These are phyloP conservation scores for Parietichytrium sp. DNA, from an alignment of 108 stramenopile genomes.

Conservation along the genomic window DNA sequence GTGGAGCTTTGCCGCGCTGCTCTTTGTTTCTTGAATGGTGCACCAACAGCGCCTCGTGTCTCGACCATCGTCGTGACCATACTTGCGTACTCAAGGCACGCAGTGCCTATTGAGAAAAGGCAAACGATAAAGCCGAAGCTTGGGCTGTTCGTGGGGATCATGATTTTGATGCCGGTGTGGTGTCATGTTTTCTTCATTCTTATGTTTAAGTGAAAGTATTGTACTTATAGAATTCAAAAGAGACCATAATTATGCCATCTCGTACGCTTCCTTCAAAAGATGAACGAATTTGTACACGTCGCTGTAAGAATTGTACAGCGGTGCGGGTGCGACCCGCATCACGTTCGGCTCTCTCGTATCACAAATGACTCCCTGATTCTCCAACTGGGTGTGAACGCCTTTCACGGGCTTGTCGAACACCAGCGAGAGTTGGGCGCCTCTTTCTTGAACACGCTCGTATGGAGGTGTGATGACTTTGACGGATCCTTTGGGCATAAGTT, in stretches of 20 bases:
- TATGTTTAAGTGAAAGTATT: not conserved
- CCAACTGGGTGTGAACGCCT: not conserved
- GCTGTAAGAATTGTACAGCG: slow-evolving; percentile 52
- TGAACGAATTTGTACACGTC: slow-evolving; percentile 45
- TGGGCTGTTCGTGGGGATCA: no score
- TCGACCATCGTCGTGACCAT: no score
- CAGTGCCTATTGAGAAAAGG: no score
- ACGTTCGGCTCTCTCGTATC: slow-evolving; percentile 51
- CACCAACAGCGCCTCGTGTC: no score
- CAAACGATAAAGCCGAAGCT: no score
- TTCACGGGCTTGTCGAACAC: slow-evolving; percentile 18
- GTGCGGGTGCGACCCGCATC: slow-evolving; percentile 55
- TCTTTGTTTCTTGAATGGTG: no score
- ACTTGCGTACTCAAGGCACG: no score
- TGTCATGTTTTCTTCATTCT: not conserved
- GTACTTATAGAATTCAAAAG: not conserved
- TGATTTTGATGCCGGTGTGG: no score
- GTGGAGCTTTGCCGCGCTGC: no score
- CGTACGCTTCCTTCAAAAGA: slow-evolving; percentile 11
- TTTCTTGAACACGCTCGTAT: not conserved
- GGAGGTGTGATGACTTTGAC: slow-evolving; percentile 46
- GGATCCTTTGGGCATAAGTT: not conserved
- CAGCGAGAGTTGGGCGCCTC: slow-evolving; percentile 54
- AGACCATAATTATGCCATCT: no score
- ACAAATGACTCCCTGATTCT: slow-evolving; percentile 34